A percentile compares a stretch with the other conserved stretches of the same genome.
Conservation (phyloP, 2,329 filamentous ascomycete species). For the Cercospora sp. region DNA sequence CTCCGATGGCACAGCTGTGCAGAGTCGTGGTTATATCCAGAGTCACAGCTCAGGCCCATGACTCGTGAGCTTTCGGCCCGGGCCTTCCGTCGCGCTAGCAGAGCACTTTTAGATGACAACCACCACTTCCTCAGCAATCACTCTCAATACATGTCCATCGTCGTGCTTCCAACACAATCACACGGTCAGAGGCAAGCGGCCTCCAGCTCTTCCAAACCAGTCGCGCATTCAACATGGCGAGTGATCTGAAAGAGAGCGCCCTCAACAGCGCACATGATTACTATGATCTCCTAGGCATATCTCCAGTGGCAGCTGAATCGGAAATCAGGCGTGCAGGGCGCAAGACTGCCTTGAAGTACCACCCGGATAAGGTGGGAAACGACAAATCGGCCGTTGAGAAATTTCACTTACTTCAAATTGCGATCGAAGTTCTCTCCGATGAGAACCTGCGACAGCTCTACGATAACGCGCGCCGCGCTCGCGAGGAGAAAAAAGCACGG, state of each 20-base stretch:
- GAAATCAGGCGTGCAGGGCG: conserved; percentile 83
- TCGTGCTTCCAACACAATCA: background rate
- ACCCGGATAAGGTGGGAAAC: conserved; percentile 82
- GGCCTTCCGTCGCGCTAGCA: background rate
- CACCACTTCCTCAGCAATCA: background rate
- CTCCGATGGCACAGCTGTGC: background rate
- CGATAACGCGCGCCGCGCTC: conserved; percentile 72
- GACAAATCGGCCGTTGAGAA: conserved; percentile 66
- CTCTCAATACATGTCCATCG: background rate
- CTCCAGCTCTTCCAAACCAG: background rate
- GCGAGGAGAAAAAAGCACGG: conserved; percentile 68
- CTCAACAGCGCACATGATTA: conserved; percentile 60
- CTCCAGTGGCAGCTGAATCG: conserved; percentile 63
- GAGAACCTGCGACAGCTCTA: conserved; percentile 71
- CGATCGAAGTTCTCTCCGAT: conserved; percentile 79
- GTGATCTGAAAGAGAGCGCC: conserved; percentile 47
- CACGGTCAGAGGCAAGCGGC: background rate
- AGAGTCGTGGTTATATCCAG: background rate
- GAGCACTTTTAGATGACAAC: background rate
- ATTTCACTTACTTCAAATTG: conserved; percentile 82
- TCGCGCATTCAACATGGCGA: conserved; percentile 36
- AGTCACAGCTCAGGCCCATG: background rate
- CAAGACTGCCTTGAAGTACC: conserved; percentile 82
- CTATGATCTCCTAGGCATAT: conserved; percentile 72
- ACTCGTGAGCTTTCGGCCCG: background rate